Evolutionary conservation across 78 protist genomes (phyloP).

Genomic region (Pelomyxa schiedti): DNA sequence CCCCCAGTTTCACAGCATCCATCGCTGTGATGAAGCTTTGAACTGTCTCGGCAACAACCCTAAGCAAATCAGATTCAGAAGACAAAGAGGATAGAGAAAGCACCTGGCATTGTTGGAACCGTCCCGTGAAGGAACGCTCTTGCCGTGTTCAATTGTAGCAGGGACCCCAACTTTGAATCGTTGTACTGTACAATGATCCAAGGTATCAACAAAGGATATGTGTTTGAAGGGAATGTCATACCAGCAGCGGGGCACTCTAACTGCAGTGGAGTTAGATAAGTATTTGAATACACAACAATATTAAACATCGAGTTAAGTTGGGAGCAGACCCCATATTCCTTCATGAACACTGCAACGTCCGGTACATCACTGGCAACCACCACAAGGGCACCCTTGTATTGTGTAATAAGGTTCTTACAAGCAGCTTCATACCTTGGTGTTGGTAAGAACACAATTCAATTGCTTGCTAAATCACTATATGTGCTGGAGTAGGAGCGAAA

Average conservation of each 20-base stretch:
- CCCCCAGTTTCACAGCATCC: constrained; percentile 59
- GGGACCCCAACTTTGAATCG: constrained; percentile 37
- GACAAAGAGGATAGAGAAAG: background rate
- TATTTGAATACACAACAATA: constrained; percentile 36
- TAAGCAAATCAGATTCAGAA: background rate
- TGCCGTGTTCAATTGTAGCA: constrained; percentile 18
- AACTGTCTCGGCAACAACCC: constrained; percentile 63
- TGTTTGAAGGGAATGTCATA: constrained; percentile 23
- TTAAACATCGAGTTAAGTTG: background rate
- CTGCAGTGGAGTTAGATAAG: background rate
- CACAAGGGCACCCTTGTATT: constrained; percentile 52
- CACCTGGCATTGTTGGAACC: too few species aligned
- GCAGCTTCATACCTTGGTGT: constrained; percentile 47
- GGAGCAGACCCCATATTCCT: constrained; percentile 38
- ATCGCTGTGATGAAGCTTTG: constrained; percentile 69
- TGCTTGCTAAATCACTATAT: too few species aligned
- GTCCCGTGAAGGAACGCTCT: too few species aligned
- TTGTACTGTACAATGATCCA: too few species aligned
- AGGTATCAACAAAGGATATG: constrained; percentile 23
- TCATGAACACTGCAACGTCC: constrained; percentile 35
- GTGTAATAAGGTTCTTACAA: constrained; percentile 68
- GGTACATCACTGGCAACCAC: constrained; percentile 18
- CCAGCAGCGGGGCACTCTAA: background rate
- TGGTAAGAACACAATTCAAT: too few species aligned
- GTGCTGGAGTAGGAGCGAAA: too few species aligned